Conservation (phyloP, 345 rosid genomes). For the Pugionium dolabratum region DNA sequence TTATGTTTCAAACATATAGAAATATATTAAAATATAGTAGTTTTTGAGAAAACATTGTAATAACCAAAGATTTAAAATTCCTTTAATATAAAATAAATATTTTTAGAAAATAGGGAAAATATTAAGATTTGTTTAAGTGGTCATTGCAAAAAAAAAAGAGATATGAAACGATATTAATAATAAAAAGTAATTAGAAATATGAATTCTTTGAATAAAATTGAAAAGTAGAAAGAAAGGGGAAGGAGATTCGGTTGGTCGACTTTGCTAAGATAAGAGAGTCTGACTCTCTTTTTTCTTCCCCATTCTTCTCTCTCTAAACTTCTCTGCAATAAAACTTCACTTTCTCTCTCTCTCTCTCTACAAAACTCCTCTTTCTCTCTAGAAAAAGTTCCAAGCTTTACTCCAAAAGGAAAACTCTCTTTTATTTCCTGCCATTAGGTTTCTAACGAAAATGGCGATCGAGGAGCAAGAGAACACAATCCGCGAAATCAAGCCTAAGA, state of each 20-base stretch:
- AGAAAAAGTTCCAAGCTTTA: conserved; percentile 29
- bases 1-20: too few species aligned
- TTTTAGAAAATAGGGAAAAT: background rate
- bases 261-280: conserved; percentile 68
- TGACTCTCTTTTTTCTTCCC: conserved; percentile 27
- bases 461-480: conserved; percentile 71
- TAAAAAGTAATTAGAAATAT: background rate
- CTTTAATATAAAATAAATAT: too few species aligned
- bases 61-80: too few species aligned
- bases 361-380: conserved; percentile 19
- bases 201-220: background rate
- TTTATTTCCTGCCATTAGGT: background rate
- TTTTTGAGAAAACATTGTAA: too few species aligned
- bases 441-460: conserved; percentile 63
- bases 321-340: conserved; percentile 32
- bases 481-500: conserved; percentile 79
- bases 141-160: background rate
- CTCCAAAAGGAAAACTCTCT: conserved; percentile 15
- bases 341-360: conserved; percentile 25
- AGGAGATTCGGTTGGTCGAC: conserved; percentile 51
- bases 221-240: conserved; percentile 47
- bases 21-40: too few species aligned
- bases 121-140: conserved; percentile 1
- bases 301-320: conserved; percentile 26
- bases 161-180: background rate